Evolutionary conservation across 495 filamentous ascomycete species (phyloP), one percentile per base, ranked within the genome.

Genomic region (Annulohypoxylon moriforme): DNA sequence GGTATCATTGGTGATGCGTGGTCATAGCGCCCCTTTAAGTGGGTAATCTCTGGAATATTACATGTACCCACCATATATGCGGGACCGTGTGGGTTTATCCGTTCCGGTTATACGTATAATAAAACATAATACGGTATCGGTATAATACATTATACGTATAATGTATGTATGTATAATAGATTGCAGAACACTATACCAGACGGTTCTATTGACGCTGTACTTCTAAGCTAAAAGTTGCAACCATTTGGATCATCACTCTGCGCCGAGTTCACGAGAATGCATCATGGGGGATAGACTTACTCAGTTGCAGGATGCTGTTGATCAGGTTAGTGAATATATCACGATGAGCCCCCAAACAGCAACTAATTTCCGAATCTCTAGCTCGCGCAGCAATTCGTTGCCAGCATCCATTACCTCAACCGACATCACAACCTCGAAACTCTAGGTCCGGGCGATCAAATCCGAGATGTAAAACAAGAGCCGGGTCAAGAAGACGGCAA

Each of bases 221-320:
- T 58, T 40, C 20, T 4, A 52, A 49, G 58, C 58, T 61, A 9
- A 1, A 34, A 33, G 5, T 27, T 31, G 20, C 29, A 33, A 49
- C n/a, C 6, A 63, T 27, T 27, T 36, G 27, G 24, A 52, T 53
- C 60, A 53, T 50, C 36, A 66, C 40, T 42, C 27, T 62, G 36
- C 20, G 24, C 42, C 47, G 4, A 60, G 18, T 55, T 42, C 5
- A 57, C 29, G 25, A 20, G 42, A 31, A 42, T 60, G 36, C 74
- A 82, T 52, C 60, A 98, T 97, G 95, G 92, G 91, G 0, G 96
- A 99, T 80, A 87, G 91, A 46, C 87, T 99, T 40, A 97, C 96
- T 3, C 94, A 98, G 78, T 87, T 99, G 42, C 96, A 99, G 84
- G 94, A 97, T 78, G 92, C 93, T 77, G 90, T 97, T 62, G 95